Percentiles rank a stretch among this genome's conserved stretches.
Conservation (phyloP, 345 rosid genomes). For the Syzygium jambos region DNA sequence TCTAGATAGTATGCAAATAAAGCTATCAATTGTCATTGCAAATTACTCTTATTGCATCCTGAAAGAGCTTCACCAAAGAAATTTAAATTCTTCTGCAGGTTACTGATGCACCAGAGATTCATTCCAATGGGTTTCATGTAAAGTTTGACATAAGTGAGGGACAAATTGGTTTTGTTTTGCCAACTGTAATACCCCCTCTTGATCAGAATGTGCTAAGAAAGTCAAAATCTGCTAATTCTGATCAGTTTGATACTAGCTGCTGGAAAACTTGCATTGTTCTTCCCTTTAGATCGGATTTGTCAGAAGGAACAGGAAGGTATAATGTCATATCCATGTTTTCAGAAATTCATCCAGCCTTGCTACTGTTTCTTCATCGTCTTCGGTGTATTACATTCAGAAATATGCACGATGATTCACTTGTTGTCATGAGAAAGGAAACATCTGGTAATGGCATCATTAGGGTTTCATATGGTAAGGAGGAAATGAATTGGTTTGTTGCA, state of each 20-base stretch:
- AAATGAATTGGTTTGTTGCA: constrained; percentile 85
- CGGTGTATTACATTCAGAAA: constrained; percentile 65
- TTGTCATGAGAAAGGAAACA: constrained; percentile 72
- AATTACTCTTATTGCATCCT: neutral
- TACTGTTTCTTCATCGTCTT: constrained; percentile 89
- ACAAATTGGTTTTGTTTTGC: constrained; percentile 92
- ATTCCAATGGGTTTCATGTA: constrained; percentile 91
- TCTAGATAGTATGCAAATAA: neutral
- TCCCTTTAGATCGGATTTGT: constrained; percentile 62
- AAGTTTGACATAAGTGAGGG: constrained; percentile 88
- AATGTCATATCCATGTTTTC: constrained; percentile 58
- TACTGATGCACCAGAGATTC: constrained; percentile 95
- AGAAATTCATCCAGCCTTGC: constrained; percentile 84
- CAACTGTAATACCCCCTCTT: constrained; percentile 61
- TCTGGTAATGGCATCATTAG: constrained; percentile 57
- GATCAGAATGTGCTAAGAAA: constrained; percentile 37
- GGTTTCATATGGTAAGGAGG: constrained; percentile 66
- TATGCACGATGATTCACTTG: constrained; percentile 47
- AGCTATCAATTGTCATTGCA: neutral
- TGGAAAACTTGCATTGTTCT: constrained; percentile 92
- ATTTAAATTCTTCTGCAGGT: constrained; percentile 37
- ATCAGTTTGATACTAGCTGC: constrained; percentile 17
- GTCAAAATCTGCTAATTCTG: constrained; percentile 21
- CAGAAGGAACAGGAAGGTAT: constrained; percentile 46
- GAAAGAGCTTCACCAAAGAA: neutral